Evolutionary conservation across 192 early-diverging fungal species (phyloP), one percentile per base, ranked within the genome.

Genomic region (Thamnidium elegans): DNA sequence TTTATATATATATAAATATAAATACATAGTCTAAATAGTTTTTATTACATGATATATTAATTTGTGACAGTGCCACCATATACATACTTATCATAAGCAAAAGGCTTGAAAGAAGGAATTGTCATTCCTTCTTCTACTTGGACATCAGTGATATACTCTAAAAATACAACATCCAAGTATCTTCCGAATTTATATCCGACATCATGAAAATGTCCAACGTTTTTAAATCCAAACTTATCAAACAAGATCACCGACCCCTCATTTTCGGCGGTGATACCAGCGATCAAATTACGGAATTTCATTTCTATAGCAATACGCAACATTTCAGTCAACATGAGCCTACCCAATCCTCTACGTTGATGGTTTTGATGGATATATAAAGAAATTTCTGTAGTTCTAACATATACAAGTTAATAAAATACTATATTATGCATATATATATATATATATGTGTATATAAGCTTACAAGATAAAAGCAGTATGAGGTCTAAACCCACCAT

Each of bases 111-210:
- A 7, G 55, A 39, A 26, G 66, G 62, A 6, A 59, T 23, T 3
- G 14, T 7, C 46, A 13, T 48, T 1, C 43, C 42, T 20, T 45
- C 43, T 14, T 39, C 39, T 15, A 45, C 21, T 21, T n/a, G 17
- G 10, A 39, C 58, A 8, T 59, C 43, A 2, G 58, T 59, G 21
- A 59, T 59, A 10, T 59, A 45, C 21, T 59, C 58, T n/a, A 59
- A 59, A 36, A 85, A 85, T 1, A 66, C 69, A 50, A 75, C 79
- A 72, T 82, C 78, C 42, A 82, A 64, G 67, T 75, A 82, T 10
- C 76, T 70, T 36, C 75, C 80, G 75, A 82, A 85, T 55, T 85
- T 85, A 66, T 70, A 80, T 3, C 83, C 83, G n/a, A 77, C 71
- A 46, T 85, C 76, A 32, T 63, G 67, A 69, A 85, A 74, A 0